A percentile compares a stretch with the other conserved stretches of the same genome.
Conservation (phyloP, 2,329 filamentous ascomycete genomes). For the Didymella arachidicola region DNA sequence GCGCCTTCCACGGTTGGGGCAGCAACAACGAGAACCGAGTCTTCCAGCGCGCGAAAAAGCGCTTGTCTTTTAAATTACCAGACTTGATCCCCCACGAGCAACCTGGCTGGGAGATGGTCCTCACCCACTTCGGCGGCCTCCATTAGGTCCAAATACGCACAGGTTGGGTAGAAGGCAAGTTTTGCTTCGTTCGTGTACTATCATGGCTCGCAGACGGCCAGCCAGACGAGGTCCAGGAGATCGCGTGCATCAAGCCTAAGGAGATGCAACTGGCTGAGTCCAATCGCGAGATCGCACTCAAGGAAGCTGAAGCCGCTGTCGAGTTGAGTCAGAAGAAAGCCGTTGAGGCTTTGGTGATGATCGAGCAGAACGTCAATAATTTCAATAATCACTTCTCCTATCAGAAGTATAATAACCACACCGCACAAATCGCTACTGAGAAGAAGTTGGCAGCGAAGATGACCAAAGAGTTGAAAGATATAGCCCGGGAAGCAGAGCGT, state of each 20-base stretch:
- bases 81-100: slow-evolving; percentile 6
- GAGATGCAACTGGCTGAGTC: slow-evolving; percentile 2
- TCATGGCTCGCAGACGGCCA: background rate
- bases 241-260: slow-evolving; percentile 4
- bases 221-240: background rate
- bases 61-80: slow-evolving; percentile 4
- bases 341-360: background rate
- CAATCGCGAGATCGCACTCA: background rate
- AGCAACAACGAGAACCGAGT: slow-evolving; percentile 3
- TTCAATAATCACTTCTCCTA: slow-evolving; percentile 1
- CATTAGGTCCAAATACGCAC: background rate
- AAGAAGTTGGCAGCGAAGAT: background rate
- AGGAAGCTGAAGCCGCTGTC: background rate
- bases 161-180: background rate
- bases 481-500: background rate
- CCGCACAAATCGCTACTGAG: background rate
- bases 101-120: slow-evolving; percentile 7
- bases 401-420: background rate
- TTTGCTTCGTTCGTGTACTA: slow-evolving; percentile 3
- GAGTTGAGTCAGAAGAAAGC: background rate
- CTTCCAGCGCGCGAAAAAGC: slow-evolving; percentile 10
- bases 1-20: slow-evolving; percentile 4
- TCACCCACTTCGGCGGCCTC: background rate
- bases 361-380: background rate
- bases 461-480: background rate